These are phyloP conservation scores for Eucalyptus caleyi DNA, from an alignment of 345 rosid genomes.

Conservation along the genomic window DNA sequence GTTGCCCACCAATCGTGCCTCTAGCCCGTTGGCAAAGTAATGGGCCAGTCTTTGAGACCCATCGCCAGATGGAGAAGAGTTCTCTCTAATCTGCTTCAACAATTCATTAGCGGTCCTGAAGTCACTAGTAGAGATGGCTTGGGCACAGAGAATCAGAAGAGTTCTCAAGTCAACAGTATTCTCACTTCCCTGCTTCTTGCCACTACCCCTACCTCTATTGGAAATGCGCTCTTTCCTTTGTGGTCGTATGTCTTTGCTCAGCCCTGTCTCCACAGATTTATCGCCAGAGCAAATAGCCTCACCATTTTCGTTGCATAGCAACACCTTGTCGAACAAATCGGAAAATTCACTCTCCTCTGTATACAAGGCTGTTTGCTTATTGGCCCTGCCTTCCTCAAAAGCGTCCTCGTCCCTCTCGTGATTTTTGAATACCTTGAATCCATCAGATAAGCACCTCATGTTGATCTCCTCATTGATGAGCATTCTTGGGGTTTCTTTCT, in stretches of 20 bases:
- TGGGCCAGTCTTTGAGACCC: constrained; percentile 75
- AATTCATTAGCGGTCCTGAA: constrained; percentile 57
- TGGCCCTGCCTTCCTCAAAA: constrained; percentile 41
- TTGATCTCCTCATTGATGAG: constrained; percentile 5
- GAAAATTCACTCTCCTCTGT: constrained; percentile 40
- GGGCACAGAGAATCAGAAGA: constrained; percentile 60
- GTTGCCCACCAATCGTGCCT: constrained; percentile 51
- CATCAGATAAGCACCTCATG: not conserved
- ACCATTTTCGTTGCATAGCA: constrained; percentile 14
- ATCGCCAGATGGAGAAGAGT: constrained; percentile 57
- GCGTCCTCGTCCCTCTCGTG: constrained; percentile 27
- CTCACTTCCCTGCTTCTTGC: constrained; percentile 26
- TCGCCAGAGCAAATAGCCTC: not conserved
- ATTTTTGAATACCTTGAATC: constrained; percentile 33
- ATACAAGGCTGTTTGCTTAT: constrained; percentile 38
- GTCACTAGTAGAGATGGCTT: constrained; percentile 55
- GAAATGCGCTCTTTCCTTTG: constrained; percentile 1
- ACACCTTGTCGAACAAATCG: constrained; percentile 57
- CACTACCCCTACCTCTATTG: constrained; percentile 9
- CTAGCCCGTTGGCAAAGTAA: constrained; percentile 73
- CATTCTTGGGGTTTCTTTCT: not conserved
- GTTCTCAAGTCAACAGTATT: constrained; percentile 60
- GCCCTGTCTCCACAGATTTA: not conserved
- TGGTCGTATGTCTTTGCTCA: constrained; percentile 1
- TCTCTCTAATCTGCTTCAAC: constrained; percentile 66